Conservation (phyloP, 306 rosid species). For the Aeschynomene evenia region DNA sequence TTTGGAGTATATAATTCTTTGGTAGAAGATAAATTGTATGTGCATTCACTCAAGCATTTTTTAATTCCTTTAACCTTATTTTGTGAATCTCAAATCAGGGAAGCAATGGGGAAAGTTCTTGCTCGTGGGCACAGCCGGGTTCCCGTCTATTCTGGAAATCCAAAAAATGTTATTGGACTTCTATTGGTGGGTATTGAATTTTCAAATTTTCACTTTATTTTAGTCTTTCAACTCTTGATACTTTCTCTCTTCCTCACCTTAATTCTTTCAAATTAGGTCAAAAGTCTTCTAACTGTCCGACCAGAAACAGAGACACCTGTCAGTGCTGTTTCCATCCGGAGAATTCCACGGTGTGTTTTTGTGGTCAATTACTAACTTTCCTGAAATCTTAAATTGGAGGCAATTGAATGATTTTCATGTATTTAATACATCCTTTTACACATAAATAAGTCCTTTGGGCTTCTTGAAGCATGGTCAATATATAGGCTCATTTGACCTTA, state of each 20-base stretch:
- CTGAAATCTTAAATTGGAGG: neutral
- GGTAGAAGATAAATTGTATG: neutral
- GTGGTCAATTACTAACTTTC: neutral
- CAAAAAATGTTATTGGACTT: conserved; percentile 88
- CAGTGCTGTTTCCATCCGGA: conserved; percentile 88
- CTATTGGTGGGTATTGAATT: conserved; percentile 60
- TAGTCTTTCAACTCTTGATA: neutral
- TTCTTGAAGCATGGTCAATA: neutral
- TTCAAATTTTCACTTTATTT: conserved; percentile 14
- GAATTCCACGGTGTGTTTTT: conserved; percentile 84
- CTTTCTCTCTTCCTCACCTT: conserved; percentile 17
- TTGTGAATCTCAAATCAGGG: conserved; percentile 59
- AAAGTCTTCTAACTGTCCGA: conserved; percentile 92
- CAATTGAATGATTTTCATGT: neutral
- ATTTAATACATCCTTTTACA: neutral
- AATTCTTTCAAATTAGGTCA: conserved; percentile 55
- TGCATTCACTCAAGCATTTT: neutral
- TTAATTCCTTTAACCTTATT: neutral
- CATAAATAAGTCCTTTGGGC: conserved; percentile 12
- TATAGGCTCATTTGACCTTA: neutral
- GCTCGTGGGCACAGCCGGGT: conserved; percentile 98
- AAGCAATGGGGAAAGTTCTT: conserved; percentile 96
- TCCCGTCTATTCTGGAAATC: conserved; percentile 93
- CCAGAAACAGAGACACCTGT: conserved; percentile 98
- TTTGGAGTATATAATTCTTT: conserved; percentile 1